Evolutionary conservation across 148 eudicot species (phyloP).

Genomic region (Camellia japonica): DNA sequence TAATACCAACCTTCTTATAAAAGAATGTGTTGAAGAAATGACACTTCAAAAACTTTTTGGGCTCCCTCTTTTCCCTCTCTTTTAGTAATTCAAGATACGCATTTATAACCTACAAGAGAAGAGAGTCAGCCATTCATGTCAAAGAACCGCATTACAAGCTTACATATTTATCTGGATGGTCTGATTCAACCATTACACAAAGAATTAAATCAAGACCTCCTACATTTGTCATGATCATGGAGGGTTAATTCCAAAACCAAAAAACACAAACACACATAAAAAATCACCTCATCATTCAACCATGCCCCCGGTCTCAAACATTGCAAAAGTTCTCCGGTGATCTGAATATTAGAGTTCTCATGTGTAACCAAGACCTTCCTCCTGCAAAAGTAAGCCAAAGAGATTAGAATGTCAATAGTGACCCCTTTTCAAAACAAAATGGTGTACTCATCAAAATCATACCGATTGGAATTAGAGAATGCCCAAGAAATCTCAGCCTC

Average conservation of each 20-base stretch:
- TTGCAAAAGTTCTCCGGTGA: slow-evolving; percentile 66
- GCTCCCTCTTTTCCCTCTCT: slow-evolving; percentile 92
- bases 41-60: slow-evolving; percentile 77
- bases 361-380: slow-evolving; percentile 67
- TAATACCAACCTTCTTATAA: slow-evolving; percentile 79
- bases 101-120: slow-evolving; percentile 74
- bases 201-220: not conserved
- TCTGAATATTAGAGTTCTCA: slow-evolving; percentile 76
- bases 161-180: not conserved
- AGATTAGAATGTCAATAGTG: slow-evolving; percentile 6
- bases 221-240: not conserved
- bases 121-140: slow-evolving; percentile 3
- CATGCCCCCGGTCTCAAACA: slow-evolving; percentile 84
- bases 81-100: slow-evolving; percentile 79
- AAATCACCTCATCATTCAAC: slow-evolving; percentile 88
- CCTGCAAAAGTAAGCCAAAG: slow-evolving; percentile 36
- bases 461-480: slow-evolving; percentile 52
- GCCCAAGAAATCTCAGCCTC: slow-evolving; percentile 55
- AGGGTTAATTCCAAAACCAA: not conserved
- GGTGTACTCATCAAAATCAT: slow-evolving; percentile 17
- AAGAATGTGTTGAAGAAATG: slow-evolving; percentile 98
- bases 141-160: slow-evolving; percentile 13
- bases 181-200: not conserved
- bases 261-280: not conserved
- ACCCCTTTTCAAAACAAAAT: not conserved